These are phyloP conservation scores for Aphanomyces euteiches DNA, from an alignment of 352 stramenopile genomes.

Conservation along the genomic window DNA sequence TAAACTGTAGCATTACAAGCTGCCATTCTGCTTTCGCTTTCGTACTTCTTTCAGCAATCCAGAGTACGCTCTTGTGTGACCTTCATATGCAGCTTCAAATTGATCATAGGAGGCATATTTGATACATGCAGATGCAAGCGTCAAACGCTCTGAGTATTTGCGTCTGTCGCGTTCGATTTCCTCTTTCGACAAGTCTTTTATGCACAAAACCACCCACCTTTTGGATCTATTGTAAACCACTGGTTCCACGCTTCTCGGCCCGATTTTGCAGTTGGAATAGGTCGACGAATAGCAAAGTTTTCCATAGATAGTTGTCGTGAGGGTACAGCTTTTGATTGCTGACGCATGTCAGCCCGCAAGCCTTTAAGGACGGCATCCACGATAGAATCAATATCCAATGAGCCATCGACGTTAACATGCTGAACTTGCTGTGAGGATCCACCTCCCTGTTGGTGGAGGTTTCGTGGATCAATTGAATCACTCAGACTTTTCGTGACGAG, in stretches of 20 bases:
- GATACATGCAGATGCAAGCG: not conserved
- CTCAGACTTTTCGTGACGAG: no score
- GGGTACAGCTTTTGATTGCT: no score
- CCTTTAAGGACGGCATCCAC: no score
- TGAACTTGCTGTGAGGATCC: no score
- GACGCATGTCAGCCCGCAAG: no score
- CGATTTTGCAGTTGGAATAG: slow-evolving; percentile 14
- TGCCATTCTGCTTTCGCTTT: slow-evolving; percentile 10
- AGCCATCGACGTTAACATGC: no score
- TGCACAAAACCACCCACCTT: not conserved
- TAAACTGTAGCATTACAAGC: not conserved
- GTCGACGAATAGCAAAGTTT: not conserved
- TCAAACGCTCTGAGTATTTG: slow-evolving; percentile 14
- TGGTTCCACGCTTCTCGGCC: slow-evolving; percentile 4
- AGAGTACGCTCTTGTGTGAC: not conserved
- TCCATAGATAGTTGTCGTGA: not conserved
- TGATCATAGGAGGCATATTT: not conserved
- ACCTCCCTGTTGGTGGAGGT: no score
- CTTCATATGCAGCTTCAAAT: slow-evolving; percentile 1
- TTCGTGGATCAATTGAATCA: no score
- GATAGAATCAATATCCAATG: no score
- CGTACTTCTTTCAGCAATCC: slow-evolving; percentile 5
- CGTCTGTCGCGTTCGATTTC: slow-evolving; percentile 4
- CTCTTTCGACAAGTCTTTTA: slow-evolving; percentile 13
- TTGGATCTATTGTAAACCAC: not conserved